Base-by-base conservation (phyloP, 2,329 filamentous ascomycete species). In the Aspergillus quadricinctus region DNA sequence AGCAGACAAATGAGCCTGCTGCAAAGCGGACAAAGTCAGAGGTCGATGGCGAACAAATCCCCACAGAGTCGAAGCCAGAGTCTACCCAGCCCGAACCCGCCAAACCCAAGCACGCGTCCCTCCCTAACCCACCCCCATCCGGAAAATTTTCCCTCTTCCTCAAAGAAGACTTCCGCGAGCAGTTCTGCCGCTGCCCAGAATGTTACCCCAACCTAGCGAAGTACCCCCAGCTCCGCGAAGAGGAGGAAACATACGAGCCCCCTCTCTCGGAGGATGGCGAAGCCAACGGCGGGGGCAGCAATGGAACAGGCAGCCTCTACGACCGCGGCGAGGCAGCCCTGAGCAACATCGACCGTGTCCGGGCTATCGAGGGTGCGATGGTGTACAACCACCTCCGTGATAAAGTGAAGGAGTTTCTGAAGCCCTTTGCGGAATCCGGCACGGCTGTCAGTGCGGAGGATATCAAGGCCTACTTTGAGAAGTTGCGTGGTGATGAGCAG, bases 381-480 rank as follows among this genome's bases (percentile, higher is more conserved):
- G 93, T 92, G 0, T 99, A 97, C 75, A 97, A 97, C 67, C 89
- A 96, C 67, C 82, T 99, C 58, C 94, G 95, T 69, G 92, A 97
- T 69, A 92, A 93, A 70, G 85, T 99, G n/a, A 96, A 93, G 79
- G 87, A 88, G 0, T 97, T 99, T 72, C 85, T 99, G 67, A 86
- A 92, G 75, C 89, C 95, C 46, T 99, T 96, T 71, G 94, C 94
- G 0, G 91, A 97, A 70, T 95, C 88, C 60, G 93, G 93, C 1
- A 80, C 89, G 72, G 87, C 90, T 0, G 92, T 99, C 23, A 88
- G 91, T 1, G 93, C 93, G 1, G 94, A 99, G 69, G 92, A 97
- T 74, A 94, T 99, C 75, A 99, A 97, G 74, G 85, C 85, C 2
- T 96, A 97, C 72, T 99, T 99, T 81, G 93, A 93, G 52, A 93